Percentiles rank a stretch among this genome's conserved stretches.
Evolutionary conservation across 805 yeast species (phyloP).

Genomic region (Wickerhamiella musiphila): DNA sequence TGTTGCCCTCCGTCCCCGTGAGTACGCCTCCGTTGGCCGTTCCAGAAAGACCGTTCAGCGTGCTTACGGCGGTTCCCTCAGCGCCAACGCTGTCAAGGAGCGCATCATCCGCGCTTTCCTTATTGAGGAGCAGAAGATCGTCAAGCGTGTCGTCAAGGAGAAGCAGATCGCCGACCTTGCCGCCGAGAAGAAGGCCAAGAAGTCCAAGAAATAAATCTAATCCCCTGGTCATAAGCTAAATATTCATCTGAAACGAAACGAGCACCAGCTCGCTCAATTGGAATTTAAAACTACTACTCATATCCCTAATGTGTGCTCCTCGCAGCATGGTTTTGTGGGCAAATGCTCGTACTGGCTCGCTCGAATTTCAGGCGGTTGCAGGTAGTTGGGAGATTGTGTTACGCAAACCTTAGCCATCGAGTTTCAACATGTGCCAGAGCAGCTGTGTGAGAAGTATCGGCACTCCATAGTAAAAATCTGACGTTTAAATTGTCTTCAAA

Average conservation of each 20-base stretch:
- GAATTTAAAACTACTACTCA: too few relatives aligned
- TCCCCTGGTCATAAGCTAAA: slow-evolving; percentile 1
- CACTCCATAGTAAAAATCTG: too few relatives aligned
- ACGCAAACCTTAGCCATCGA: too few relatives aligned
- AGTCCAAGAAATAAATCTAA: slow-evolving; percentile 18
- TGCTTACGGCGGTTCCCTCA: slow-evolving; percentile 99
- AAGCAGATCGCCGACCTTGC: slow-evolving; percentile 77
- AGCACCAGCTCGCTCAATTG: too few relatives aligned
- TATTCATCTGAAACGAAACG: too few relatives aligned
- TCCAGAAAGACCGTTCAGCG: slow-evolving; percentile 97
- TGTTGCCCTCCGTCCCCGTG: slow-evolving; percentile 94
- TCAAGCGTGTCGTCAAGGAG: slow-evolving; percentile 97
- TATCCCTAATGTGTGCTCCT: background rate
- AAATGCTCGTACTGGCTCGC: too few relatives aligned
- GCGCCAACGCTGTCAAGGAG: slow-evolving; percentile 95
- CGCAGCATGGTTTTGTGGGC: background rate
- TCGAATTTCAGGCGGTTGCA: too few relatives aligned
- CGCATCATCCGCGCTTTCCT: slow-evolving; percentile 99
- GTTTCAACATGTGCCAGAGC: too few relatives aligned
- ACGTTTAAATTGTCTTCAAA: too few relatives aligned
- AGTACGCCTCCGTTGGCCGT: slow-evolving; percentile 87
- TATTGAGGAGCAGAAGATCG: slow-evolving; percentile 99
- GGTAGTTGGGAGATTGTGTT: too few relatives aligned
- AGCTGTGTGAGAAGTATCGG: too few relatives aligned
- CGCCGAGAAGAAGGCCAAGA: slow-evolving; percentile 17